Evolutionary conservation across 106 monocot genomes (phyloP).

Genomic region (Platanthera zijinensis): DNA sequence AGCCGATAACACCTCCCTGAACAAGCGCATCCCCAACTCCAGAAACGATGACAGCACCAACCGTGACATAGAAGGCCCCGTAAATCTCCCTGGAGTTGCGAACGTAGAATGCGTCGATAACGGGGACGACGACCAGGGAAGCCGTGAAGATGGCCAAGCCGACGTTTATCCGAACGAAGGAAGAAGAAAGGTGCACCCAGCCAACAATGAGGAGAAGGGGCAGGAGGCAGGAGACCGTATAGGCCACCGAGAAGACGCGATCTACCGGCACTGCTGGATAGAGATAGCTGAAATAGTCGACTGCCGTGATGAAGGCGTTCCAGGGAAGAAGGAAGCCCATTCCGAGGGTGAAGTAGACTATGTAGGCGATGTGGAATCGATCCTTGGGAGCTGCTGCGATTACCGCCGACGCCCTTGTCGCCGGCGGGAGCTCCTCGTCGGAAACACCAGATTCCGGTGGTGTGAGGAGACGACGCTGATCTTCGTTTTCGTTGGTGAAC

Average conservation of each 20-base stretch:
- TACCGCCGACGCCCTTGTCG: not conserved
- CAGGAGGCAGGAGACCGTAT: constrained; percentile 65
- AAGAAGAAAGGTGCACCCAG: constrained; percentile 42
- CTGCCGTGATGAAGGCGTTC: constrained; percentile 97
- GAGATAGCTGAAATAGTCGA: constrained; percentile 94
- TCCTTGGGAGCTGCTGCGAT: constrained; percentile 33
- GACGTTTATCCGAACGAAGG: constrained; percentile 55
- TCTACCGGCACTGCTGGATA: constrained; percentile 68
- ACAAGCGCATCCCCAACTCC: constrained; percentile 70
- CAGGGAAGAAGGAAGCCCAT: constrained; percentile 84
- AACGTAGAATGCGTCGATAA: constrained; percentile 53
- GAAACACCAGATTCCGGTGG: not conserved
- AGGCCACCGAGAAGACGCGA: constrained; percentile 82
- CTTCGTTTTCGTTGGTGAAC: not conserved
- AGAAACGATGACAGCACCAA: constrained; percentile 38
- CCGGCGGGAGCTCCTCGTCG: not conserved
- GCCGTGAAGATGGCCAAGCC: constrained; percentile 59
- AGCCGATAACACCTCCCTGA: constrained; percentile 68
- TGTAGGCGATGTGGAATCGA: constrained; percentile 55
- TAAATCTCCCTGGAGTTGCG: constrained; percentile 40
- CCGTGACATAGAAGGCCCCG: constrained; percentile 49
- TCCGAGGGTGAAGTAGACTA: constrained; percentile 72
- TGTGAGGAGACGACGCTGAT: constrained; percentile 7
- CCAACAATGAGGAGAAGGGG: constrained; percentile 51
- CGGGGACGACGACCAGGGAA: constrained; percentile 48